Base-by-base conservation (phyloP, 2,329 filamentous ascomycete genomes). In the Fusarium sp. region DNA sequence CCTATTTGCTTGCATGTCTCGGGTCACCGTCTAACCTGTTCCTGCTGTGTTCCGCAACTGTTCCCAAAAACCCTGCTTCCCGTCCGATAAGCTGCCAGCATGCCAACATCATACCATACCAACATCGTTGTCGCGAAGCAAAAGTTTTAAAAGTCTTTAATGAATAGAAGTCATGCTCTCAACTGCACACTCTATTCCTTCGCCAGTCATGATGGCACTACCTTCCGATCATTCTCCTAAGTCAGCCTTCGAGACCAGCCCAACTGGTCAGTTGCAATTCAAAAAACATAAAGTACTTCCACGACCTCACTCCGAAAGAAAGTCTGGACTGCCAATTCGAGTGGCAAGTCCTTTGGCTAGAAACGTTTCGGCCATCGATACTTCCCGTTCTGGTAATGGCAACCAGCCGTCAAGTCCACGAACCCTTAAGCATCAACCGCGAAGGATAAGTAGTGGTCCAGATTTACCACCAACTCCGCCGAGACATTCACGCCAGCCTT, bases 391-490 rank as follows among this genome's bases (percentile, higher is more conserved):
- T 44, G 69, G 66, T 51, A 64, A 65, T 19, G 62, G 71, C 65
- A 77, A 76, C 47, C 79, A 79, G 49, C 71, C 78, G 15, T 75
- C 79, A 15, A 82, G 77, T 61, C 76, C 80, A 13, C 78, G 78
- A 58, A 78, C 75, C 20, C 74, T 81, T 51, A 82, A 80, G 65
- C 82, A 81, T 63, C 80, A 83, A 56, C 73, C 79, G 45, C 78
- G 77, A 54, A 79, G 79, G 41, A 79, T 82, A 63, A 78, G 79
- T 49, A 79, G 77, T 37, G 82, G 83, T 3, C 84, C 84, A 19
- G 83, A 83, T 67, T 79, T 86, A 37, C 88, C 88, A 40, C 88
- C 88, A n/a, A 90, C 88, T 26, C 88, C 88, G 46, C 88, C 88
- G 17, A 83, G 83, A 47, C 85, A 88, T 71, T 89, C 87, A 41